Base-by-base conservation (phyloP, 106 monocot species). In the Vanilla planifolia region DNA sequence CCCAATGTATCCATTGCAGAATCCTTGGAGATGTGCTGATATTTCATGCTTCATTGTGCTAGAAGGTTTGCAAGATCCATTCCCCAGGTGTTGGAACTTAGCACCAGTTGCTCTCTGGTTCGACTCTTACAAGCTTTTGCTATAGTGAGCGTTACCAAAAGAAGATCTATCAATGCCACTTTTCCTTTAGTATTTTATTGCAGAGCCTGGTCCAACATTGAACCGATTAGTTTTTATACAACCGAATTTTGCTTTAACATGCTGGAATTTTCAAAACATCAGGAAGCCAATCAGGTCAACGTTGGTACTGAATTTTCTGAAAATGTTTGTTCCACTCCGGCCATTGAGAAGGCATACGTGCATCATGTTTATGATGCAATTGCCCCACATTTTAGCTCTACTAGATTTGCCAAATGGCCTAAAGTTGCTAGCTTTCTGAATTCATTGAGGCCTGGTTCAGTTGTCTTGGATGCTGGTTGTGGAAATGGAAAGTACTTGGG, bases 401-500 rank as follows among this genome's bases (percentile, higher is more conserved):
- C 96, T 7, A 75, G 96, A 1, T 90, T 96, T 55, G 86, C 96
- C 5, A 84, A 79, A 51, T 96, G 96, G 96, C 96, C 96, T 8
- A 91, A 90, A 79, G 96, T 96, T 60, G 86, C 90, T 19, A 67
- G 52, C n/a, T 96, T 96, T 51, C 48, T 96, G 42, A 79, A 79
- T 46, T 76, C 84, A 13, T 51, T 91, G 76, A 63, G 10, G n/a
- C 70, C 81, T 10, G 84, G 79, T 15, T 87, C 90, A 22, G 45
- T 96, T 30, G 32, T 96, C 3, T 51, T 91, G 21, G 96, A 96
- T 76, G 86, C 84, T 21, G 96, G 96, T 44, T 96, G 96, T 63
- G 96, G 96, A 28, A 96, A 96, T 65, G 96, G 96, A 3, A 96
- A 96, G 61, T 96, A 96, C 55, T 60, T 96, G 33, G 86, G 86